Evolutionary conservation across 2,329 filamentous ascomycete species (phyloP).

Genomic region (Claviceps sp.): DNA sequence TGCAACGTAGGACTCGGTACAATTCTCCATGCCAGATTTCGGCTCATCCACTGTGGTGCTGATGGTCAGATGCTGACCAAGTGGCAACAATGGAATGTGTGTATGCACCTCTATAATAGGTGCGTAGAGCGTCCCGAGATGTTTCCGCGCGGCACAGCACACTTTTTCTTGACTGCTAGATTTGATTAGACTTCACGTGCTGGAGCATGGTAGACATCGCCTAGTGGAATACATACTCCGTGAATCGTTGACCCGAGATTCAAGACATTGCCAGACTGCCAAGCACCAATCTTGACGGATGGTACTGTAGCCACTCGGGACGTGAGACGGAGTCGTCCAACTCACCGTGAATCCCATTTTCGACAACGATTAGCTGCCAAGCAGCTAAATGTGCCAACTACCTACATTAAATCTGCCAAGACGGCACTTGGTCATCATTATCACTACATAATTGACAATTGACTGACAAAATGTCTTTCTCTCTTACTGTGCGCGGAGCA

Average conservation of each 20-base stretch:
- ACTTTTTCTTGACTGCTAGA: too few species aligned
- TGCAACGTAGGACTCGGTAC: too few species aligned
- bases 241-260: background rate
- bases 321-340: background rate
- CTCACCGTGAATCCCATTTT: background rate
- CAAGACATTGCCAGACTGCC: slow-evolving; percentile 3
- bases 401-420: slow-evolving; percentile 2
- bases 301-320: background rate
- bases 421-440: background rate
- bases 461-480: background rate
- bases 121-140: too few species aligned
- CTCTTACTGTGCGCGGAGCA: background rate
- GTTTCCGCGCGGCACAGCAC: too few species aligned
- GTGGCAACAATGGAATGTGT: too few species aligned
- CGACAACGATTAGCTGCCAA: background rate
- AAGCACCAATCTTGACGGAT: background rate
- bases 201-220: too few species aligned
- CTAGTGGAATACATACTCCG: background rate
- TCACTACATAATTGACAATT: background rate
- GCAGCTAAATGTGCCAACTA: background rate
- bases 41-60: too few species aligned
- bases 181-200: background rate
- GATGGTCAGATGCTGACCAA: too few species aligned
- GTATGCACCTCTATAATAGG: too few species aligned
- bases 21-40: too few species aligned